These are phyloP conservation scores for Neofusicoccum kwambonambiense DNA, from an alignment of 2,329 filamentous ascomycete genomes.

Conservation along the genomic window DNA sequence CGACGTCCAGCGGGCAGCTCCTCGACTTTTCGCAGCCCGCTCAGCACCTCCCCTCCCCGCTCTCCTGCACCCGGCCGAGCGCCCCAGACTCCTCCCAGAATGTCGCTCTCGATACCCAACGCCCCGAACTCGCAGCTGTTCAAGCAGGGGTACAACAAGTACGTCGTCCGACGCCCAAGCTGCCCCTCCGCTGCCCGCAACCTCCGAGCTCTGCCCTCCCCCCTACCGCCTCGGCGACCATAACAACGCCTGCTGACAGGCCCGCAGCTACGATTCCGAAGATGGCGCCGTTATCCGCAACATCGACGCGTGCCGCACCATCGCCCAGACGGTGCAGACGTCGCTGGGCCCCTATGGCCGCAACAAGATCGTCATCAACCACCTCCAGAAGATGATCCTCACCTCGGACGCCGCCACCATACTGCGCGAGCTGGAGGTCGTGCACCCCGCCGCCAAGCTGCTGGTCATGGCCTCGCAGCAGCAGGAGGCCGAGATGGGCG, in stretches of 20 bases:
- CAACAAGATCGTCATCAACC: conserved; percentile 99
- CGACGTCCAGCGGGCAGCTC: conserved; percentile 11
- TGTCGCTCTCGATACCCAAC: conserved; percentile 95
- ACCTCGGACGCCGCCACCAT: conserved; percentile 98
- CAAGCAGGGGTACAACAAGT: conserved; percentile 97
- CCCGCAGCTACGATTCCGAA: conserved; percentile 88
- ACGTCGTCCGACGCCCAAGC: conserved; percentile 38
- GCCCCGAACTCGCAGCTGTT: conserved; percentile 92
- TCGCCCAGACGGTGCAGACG: conserved; percentile 93
- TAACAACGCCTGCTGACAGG: conserved; percentile 33
- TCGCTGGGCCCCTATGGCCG: conserved; percentile 95
- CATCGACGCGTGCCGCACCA: conserved; percentile 96
- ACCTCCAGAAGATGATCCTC: conserved; percentile 98
- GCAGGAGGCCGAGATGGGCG: conserved; percentile 98
- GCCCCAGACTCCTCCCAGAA: conserved; percentile 41
- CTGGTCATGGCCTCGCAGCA: conserved; percentile 98
- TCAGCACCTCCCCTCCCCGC: background rate
- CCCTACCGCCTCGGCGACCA: background rate
- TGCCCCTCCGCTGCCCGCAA: conserved; percentile 23
- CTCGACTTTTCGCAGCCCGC: conserved; percentile 15
- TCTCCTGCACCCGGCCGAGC: background rate
- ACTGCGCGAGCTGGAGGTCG: conserved; percentile 93
- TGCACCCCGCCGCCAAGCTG: conserved; percentile 95
- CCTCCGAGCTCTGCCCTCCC: conserved; percentile 15
- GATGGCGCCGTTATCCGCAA: conserved; percentile 98